Percentiles rank a stretch among this genome's conserved stretches.
Evolutionary conservation across 2,329 filamentous ascomycete species (phyloP).

Genomic region (Epichloe uncinata): DNA sequence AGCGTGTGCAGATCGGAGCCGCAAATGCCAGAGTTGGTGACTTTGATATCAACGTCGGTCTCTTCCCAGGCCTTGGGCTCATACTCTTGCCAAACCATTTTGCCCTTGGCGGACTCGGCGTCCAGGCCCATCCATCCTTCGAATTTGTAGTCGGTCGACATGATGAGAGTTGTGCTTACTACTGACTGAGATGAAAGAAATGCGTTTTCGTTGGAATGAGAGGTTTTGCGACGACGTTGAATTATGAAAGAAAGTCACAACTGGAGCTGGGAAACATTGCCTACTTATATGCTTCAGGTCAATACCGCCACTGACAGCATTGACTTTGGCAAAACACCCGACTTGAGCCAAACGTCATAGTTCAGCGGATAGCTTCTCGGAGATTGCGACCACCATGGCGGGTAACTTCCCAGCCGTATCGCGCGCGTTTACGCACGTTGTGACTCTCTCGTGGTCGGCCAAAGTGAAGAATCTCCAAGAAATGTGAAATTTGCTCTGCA

Average conservation of each 20-base stretch:
- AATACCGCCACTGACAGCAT: background rate
- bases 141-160: constrained; percentile 30
- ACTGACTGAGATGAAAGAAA: too few species aligned
- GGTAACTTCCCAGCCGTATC: too few species aligned
- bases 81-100: constrained; percentile 42
- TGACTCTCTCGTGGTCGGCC: too few species aligned
- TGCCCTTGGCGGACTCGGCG: constrained; percentile 29
- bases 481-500: too few species aligned
- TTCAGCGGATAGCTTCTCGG: background rate
- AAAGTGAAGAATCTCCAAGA: too few species aligned
- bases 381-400: too few species aligned
- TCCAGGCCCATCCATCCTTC: constrained; percentile 37
- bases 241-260: too few species aligned
- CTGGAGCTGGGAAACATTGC: background rate
- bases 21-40: constrained; percentile 55
- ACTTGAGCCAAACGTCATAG: background rate
- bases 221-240: background rate
- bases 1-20: constrained; percentile 48
- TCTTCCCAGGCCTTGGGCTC: constrained; percentile 55
- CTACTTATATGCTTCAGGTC: background rate
- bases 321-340: background rate
- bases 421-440: too few species aligned
- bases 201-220: background rate
- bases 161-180: background rate
- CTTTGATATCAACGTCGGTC: constrained; percentile 49